These are phyloP conservation scores for Cymbopogon citratus DNA, from an alignment of 176 grass and related monocot genomes.

Conservation along the genomic window DNA sequence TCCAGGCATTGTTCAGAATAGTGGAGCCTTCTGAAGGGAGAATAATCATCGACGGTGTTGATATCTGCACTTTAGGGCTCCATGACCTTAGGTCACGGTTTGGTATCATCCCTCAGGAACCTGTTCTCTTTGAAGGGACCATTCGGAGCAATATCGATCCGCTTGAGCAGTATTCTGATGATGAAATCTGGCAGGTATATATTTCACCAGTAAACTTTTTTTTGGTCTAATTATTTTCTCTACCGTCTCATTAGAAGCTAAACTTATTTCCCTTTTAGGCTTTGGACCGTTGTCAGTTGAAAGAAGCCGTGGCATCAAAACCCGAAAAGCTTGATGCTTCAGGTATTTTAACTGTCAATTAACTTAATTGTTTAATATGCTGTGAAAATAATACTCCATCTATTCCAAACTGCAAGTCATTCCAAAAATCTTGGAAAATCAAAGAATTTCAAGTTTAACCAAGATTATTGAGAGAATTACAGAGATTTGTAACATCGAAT, in stretches of 20 bases:
- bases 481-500: no score
- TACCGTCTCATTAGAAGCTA: neutral
- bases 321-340: slow-evolving; percentile 86
- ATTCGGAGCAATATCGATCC: slow-evolving; percentile 87
- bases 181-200: slow-evolving; percentile 95
- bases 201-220: neutral
- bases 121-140: slow-evolving; percentile 91
- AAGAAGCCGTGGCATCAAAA: slow-evolving; percentile 79
- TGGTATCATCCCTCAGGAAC: slow-evolving; percentile 94
- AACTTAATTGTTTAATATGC: neutral
- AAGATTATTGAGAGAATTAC: no score
- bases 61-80: slow-evolving; percentile 90
- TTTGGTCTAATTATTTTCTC: neutral
- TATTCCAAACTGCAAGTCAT: no score
- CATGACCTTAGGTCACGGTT: slow-evolving; percentile 96
- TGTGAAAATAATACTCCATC: neutral
- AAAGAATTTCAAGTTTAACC: no score
- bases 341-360: slow-evolving; percentile 47
- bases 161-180: slow-evolving; percentile 75
- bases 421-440: no score
- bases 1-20: slow-evolving; percentile 95
- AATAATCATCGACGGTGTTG: slow-evolving; percentile 72
- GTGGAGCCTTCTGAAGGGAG: slow-evolving; percentile 80
- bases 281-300: slow-evolving; percentile 86
- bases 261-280: slow-evolving; percentile 43